Base-by-base conservation (phyloP, 768 basidiomycete genomes). In the Mrakia gelida region DNA sequence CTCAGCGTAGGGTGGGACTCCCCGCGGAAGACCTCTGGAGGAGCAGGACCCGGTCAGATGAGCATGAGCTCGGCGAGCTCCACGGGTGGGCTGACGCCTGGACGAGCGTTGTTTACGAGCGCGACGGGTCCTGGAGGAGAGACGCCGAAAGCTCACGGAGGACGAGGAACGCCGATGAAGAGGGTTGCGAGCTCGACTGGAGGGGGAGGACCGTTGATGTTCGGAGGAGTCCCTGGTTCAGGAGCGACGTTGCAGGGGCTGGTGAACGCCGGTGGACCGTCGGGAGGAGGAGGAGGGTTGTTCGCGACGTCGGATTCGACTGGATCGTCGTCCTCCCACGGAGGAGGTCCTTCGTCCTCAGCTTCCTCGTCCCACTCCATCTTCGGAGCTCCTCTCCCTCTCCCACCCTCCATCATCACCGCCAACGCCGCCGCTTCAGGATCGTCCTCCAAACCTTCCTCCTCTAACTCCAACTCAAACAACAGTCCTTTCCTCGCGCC, bases 51-150 rank as follows among this genome's bases (percentile, higher is more conserved):
- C 10, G 67, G 18, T 26, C 67, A 70, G 67, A 70, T 70, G 38
- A 70, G 67, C 67, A 70, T 70, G 67, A 70, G 67, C 67, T 70
- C 67, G 26, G 67, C 67, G 67, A 70, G 67, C 67, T 70, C 67
- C 8, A 70, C 67, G 15, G 67, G 67, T 23, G 67, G 38, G 8
- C 13, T 70, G 34, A 70, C 67, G 34, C 38, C 67, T 21, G 67
- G 67, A 6, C 34, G 67, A 43, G 38, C 67, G 41, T 13, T 43
- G 67, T 70, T 41, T 23, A 70, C 67, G 67, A 70, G 67, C 41
- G 67, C 67, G 67, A 70, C 67, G 32, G 67, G 67, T 11, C 67
- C 67, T 18, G 67, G 67, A 41, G 67, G 67, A n/a, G 67, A 70
- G 67, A 70, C 67, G 41, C 67, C 67, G 2, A 70, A 70, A 26